Conservation (phyloP, 768 basidiomycete genomes). For the Serendipita sp. region DNA sequence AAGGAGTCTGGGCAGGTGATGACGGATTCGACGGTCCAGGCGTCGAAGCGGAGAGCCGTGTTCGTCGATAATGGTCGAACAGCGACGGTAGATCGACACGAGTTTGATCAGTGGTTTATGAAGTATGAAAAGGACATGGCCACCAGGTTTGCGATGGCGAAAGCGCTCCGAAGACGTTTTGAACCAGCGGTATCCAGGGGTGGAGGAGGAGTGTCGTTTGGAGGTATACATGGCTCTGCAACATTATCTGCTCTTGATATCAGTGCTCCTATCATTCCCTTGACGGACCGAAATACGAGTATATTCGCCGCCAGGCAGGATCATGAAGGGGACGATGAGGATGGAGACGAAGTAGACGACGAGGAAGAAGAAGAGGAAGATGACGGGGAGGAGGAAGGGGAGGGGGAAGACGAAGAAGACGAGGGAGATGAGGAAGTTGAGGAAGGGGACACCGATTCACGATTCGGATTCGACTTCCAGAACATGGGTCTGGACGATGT, state of each 20-base stretch:
- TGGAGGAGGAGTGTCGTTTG: not conserved
- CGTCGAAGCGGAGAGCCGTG: not conserved
- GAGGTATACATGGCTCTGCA: not conserved
- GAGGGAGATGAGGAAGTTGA: not conserved
- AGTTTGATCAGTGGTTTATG: not conserved
- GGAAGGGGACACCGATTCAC: too few relatives aligned
- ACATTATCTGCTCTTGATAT: not conserved
- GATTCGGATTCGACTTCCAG: too few relatives aligned
- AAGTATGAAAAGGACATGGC: not conserved
- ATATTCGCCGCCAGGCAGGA: too few relatives aligned
- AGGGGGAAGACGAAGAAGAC: not conserved
- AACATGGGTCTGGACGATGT: too few relatives aligned
- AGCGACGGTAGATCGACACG: not conserved
- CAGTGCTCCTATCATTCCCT: not conserved
- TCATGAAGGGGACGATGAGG: too few relatives aligned
- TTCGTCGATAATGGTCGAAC: not conserved
- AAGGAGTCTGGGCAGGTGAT: constrained; percentile 1
- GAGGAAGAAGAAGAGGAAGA: not conserved
- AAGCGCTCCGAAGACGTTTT: not conserved
- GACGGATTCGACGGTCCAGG: constrained; percentile 36
- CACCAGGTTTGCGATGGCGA: not conserved
- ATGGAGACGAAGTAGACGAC: not conserved
- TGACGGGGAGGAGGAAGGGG: not conserved
- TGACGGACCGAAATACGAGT: not conserved
- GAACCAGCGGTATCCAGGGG: not conserved